Base-by-base conservation (phyloP, 805 yeast species). In the Torulaspora maleeae region DNA sequence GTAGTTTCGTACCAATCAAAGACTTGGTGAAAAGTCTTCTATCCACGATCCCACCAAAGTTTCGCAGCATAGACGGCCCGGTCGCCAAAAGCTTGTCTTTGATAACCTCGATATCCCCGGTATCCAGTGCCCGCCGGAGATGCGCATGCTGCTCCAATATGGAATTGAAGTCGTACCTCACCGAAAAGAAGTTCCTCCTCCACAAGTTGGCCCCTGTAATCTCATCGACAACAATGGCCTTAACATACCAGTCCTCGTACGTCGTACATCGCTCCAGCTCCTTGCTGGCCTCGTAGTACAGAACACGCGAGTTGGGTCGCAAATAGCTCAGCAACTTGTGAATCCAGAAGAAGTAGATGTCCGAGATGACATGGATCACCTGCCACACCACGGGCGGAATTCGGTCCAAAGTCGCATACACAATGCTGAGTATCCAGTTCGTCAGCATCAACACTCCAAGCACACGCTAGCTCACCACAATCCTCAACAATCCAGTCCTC, bases 31-130 rank as follows among this genome's bases (percentile, higher is more conserved):
- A 91, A 36, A 93, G 69, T 43, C 82, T 76, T 51, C 83, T 80
- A 53, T 83, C 86, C 1, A 95, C 77, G 4, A 93, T 87, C 0
- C 95, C 95, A 5, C 95, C 98, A 69, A 91, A 86, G 60, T 93
- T 93, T 33, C 99, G 69, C 28, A 93, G 69, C 58, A 89, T 75
- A 0, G 64, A 58, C 1, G 70, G 67, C 5, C 96, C 95, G 0
- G 95, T 72, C 0, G 73, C 83, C 33, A 96, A 69, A 37, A 91
- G 74, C 30, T 83, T 68, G 16, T 84, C 80, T 67, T 84, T 74
- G 15, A 89, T 69, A 27, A 72, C 67, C 16, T 72, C 73, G 1
- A 80, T 69, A 61, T 89, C 87, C 6, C 35, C 50, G 44, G 71
- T 70, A 22, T 72, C 68, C 39, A 93, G 63, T 1, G 95, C 89